Conservation (phyloP, 805 yeast genomes). For the Komagataella ulmi region DNA sequence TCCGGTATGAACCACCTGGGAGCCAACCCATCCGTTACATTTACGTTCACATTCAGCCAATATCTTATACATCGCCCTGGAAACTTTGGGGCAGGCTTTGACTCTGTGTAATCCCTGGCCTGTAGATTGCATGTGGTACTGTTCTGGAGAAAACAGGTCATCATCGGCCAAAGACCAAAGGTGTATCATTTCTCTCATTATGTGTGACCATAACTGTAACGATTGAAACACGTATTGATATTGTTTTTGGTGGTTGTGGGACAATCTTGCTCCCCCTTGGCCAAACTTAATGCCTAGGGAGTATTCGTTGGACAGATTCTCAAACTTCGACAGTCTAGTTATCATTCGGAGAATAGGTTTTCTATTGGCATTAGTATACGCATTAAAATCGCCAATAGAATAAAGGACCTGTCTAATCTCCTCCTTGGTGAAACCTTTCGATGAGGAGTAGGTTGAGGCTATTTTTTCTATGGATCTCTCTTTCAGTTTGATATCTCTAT, state of each 20-base stretch:
- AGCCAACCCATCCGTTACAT: constrained; percentile 60
- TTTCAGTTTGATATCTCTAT: constrained; percentile 47
- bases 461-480: constrained; percentile 57
- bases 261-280: constrained; percentile 52
- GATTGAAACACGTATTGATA: constrained; percentile 67
- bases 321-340: constrained; percentile 32
- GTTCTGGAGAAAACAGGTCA: constrained; percentile 45
- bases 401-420: constrained; percentile 61
- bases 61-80: constrained; percentile 59
- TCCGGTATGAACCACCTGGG: constrained; percentile 69
- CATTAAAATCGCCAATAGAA: constrained; percentile 69
- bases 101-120: constrained; percentile 77
- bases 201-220: constrained; percentile 59
- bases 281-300: constrained; percentile 57
- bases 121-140: constrained; percentile 51
- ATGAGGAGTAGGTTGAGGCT: constrained; percentile 31
- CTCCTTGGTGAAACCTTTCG: constrained; percentile 33
- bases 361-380: constrained; percentile 57
- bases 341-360: constrained; percentile 55
- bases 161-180: constrained; percentile 69
- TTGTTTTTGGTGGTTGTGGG: constrained; percentile 65
- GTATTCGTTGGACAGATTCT: constrained; percentile 24
- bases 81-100: constrained; percentile 57
- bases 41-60: constrained; percentile 55
- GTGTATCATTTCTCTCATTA: constrained; percentile 66